Evolutionary conservation across 306 rosid species (phyloP).

Genomic region (Quercus parvula): DNA sequence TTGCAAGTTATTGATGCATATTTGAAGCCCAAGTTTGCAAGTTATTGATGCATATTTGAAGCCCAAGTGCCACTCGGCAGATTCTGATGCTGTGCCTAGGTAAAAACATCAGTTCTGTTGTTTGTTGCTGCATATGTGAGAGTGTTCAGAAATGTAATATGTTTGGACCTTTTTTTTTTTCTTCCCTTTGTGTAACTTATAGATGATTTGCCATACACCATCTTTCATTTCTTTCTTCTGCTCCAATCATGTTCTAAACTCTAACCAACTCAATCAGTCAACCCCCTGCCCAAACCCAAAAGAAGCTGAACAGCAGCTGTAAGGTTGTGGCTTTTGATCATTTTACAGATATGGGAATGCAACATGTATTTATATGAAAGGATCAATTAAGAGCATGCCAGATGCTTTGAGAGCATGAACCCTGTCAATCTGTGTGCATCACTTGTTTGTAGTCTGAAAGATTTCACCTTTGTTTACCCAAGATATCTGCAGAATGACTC

Average conservation of each 20-base stretch:
- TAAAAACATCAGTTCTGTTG: slow-evolving; percentile 12
- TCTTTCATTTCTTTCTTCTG: not conserved
- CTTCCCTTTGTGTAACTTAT: too few relatives aligned
- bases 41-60: slow-evolving; percentile 29
- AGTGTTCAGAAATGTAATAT: not conserved
- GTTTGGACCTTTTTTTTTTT: not conserved
- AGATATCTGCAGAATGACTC: not conserved
- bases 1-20: slow-evolving; percentile 66
- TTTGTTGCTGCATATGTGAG: slow-evolving; percentile 20
- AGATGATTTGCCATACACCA: not conserved
- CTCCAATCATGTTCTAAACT: not conserved
- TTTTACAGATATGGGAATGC: not conserved
- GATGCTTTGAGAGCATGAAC: not conserved
- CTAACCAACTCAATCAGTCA: too few relatives aligned
- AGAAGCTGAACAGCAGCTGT: not conserved
- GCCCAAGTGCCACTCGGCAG: slow-evolving; percentile 71
- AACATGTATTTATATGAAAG: not conserved
- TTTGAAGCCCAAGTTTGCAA: slow-evolving; percentile 52
- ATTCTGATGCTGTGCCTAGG: slow-evolving; percentile 62
- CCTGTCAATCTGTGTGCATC: not conserved
- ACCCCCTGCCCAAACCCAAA: not conserved
- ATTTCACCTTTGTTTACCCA: too few relatives aligned
- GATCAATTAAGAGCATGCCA: not conserved
- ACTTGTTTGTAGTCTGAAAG: not conserved
- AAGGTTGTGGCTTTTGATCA: not conserved